Conservation (phyloP, 2,329 filamentous ascomycete genomes). For the Blumeria graminis region DNA sequence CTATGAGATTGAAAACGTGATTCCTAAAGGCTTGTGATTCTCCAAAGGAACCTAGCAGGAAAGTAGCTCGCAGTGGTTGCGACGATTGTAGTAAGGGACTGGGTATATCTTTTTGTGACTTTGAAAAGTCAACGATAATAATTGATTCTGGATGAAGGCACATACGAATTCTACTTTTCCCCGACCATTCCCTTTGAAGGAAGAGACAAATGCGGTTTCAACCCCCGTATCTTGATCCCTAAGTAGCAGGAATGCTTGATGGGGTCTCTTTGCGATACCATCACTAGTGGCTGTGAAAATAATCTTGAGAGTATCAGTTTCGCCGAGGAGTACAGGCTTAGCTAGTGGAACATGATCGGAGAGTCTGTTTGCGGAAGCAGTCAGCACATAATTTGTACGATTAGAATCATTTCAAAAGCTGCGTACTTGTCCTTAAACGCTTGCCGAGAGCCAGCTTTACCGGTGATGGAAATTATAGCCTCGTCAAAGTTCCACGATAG, state of each 20-base stretch:
- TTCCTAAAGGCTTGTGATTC: constrained; percentile 40
- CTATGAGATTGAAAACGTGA: constrained; percentile 46
- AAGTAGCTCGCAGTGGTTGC: constrained; percentile 48
- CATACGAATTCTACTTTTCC: constrained; percentile 63
- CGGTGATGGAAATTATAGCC: constrained; percentile 38
- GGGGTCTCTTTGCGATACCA: constrained; percentile 57
- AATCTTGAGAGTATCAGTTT: constrained; percentile 56
- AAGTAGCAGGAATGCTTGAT: constrained; percentile 79
- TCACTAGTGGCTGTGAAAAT: constrained; percentile 59
- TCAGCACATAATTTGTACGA: background rate
- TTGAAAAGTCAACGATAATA: constrained; percentile 2
- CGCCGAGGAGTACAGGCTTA: constrained; percentile 38
- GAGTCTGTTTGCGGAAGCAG: constrained; percentile 6
- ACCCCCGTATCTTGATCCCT: constrained; percentile 51
- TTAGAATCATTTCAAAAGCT: constrained; percentile 3
- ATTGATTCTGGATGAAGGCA: constrained; percentile 6
- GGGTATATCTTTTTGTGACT: constrained; percentile 81
- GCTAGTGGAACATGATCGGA: constrained; percentile 20
- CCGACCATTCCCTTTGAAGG: constrained; percentile 70
- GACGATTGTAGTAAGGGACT: constrained; percentile 48
- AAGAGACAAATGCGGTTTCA: constrained; percentile 69
- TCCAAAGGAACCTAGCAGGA: constrained; percentile 75
- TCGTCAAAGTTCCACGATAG: constrained; percentile 49
- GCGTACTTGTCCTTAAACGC: constrained; percentile 40
- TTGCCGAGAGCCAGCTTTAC: constrained; percentile 22